Conservation (phyloP, 208 protist species). For the Tritrichomonas foetus region DNA sequence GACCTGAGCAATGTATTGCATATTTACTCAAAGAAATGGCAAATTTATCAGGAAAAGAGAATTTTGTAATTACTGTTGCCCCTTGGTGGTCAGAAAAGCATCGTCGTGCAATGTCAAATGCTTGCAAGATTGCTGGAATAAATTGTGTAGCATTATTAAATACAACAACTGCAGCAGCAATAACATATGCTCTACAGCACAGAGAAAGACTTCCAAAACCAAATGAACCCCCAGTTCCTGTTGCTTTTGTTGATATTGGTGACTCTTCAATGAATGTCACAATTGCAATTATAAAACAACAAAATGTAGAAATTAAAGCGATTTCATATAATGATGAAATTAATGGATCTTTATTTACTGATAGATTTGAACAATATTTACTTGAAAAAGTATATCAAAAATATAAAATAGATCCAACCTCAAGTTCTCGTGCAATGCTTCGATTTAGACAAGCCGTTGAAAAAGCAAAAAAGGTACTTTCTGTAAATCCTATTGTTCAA, state of each 20-base stretch:
- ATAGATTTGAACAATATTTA: slow-evolving; percentile 34
- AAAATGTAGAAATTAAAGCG: slow-evolving; percentile 36
- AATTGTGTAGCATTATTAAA: background rate
- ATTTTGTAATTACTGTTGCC: background rate
- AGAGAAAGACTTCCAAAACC: background rate
- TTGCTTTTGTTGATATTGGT: background rate
- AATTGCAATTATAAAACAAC: background rate
- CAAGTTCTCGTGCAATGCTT: slow-evolving; percentile 36
- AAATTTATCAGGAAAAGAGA: too few relatives aligned
- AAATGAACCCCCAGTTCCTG: background rate
- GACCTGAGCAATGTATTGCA: slow-evolving; percentile 11
- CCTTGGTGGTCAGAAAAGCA: background rate
- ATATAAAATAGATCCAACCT: slow-evolving; percentile 45
- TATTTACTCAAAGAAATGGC: background rate
- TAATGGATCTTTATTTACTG: slow-evolving; percentile 42
- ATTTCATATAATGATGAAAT: background rate
- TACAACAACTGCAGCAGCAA: background rate
- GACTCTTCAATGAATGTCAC: slow-evolving; percentile 13
- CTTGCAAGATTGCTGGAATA: background rate
- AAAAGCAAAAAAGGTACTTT: slow-evolving; percentile 47
- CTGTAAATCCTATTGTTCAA: slow-evolving; percentile 44
- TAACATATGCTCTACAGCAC: background rate
- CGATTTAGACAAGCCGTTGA: slow-evolving; percentile 38
- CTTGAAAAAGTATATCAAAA: slow-evolving; percentile 41
- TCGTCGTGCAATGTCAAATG: background rate